phyloP scores from a whole-genome alignment of 495 filamentous ascomycete species.

The Penicillium turbatum region DNA sequence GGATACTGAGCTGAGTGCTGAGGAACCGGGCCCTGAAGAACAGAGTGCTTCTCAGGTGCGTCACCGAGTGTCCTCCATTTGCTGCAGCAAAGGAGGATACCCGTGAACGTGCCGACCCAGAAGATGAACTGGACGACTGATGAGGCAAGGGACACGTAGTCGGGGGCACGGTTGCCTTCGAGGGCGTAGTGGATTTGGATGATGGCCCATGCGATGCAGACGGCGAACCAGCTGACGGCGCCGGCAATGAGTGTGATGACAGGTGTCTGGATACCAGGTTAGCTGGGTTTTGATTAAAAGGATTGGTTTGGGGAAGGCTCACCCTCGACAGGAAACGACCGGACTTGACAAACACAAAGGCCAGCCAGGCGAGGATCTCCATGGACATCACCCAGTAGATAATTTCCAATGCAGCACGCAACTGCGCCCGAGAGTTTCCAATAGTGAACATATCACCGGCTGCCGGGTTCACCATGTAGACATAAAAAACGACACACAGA shows the following conservation, averaged over 20 bases:
- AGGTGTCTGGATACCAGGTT: slow-evolving; percentile 9
- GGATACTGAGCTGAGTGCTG: slow-evolving; percentile 3
- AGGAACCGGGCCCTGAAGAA: slow-evolving; percentile 8
- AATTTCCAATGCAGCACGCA: slow-evolving; percentile 10
- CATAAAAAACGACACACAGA: slow-evolving; percentile 13
- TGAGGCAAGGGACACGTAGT: slow-evolving; percentile 7
- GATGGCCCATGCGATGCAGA: slow-evolving; percentile 13
- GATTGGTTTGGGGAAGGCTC: neutral
- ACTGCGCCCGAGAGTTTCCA: no score
- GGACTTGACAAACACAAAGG: slow-evolving; percentile 21
- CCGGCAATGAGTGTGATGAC: slow-evolving; percentile 10
- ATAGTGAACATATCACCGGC: neutral
- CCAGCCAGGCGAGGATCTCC: slow-evolving; percentile 21
- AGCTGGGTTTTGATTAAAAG: neutral
- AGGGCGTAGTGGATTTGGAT: slow-evolving; percentile 19
- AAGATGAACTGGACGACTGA: slow-evolving; percentile 20
- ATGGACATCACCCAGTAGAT: slow-evolving; percentile 18
- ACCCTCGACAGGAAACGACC: slow-evolving; percentile 23
- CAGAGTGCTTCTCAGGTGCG: neutral
- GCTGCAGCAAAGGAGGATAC: slow-evolving; percentile 18
- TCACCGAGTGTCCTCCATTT: slow-evolving; percentile 19
- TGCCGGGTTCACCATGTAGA: neutral
- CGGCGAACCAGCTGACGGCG: slow-evolving; percentile 21
- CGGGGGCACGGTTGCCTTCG: neutral
- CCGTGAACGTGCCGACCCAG: slow-evolving; percentile 19